A percentile compares a stretch with the other conserved stretches of the same genome.
Evolutionary conservation across 1,139 yeast genomes (phyloP).

Genomic region (Taphrina populina): DNA sequence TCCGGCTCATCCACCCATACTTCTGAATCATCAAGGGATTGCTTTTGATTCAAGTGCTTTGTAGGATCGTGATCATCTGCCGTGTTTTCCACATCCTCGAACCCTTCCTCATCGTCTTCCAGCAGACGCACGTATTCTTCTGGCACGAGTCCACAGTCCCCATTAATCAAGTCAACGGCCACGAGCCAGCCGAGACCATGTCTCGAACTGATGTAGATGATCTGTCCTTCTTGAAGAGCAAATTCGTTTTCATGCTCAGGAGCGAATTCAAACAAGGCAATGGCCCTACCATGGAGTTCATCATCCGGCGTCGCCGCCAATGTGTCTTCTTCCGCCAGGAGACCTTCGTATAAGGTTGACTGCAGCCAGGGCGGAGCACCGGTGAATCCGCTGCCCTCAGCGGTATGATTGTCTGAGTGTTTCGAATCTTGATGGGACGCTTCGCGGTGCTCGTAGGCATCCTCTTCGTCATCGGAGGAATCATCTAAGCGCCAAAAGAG

Average conservation of each 20-base stretch:
- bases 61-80: neutral
- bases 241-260: slow-evolving; percentile 96
- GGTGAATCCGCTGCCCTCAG: slow-evolving; percentile 21
- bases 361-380: slow-evolving; percentile 32
- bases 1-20: slow-evolving; percentile 19
- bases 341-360: neutral
- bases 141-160: slow-evolving; percentile 87
- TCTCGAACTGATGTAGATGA: slow-evolving; percentile 79
- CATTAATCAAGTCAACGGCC: slow-evolving; percentile 72
- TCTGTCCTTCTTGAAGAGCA: slow-evolving; percentile 73
- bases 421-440: neutral
- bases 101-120: slow-evolving; percentile 24
- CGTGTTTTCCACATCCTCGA: neutral
- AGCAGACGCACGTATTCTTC: slow-evolving; percentile 81
- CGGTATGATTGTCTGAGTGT: neutral
- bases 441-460: neutral
- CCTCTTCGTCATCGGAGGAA: neutral
- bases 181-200: slow-evolving; percentile 99
- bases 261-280: slow-evolving; percentile 82
- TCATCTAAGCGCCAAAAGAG: slow-evolving; percentile 15
- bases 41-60: neutral
- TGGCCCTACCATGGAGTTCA: slow-evolving; percentile 61
- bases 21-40: neutral
- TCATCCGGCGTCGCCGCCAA: slow-evolving; percentile 39
- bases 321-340: slow-evolving; percentile 14